phyloP scores from a whole-genome alignment of 202 grass and related monocot species.

The Digitaria exilis region DNA sequence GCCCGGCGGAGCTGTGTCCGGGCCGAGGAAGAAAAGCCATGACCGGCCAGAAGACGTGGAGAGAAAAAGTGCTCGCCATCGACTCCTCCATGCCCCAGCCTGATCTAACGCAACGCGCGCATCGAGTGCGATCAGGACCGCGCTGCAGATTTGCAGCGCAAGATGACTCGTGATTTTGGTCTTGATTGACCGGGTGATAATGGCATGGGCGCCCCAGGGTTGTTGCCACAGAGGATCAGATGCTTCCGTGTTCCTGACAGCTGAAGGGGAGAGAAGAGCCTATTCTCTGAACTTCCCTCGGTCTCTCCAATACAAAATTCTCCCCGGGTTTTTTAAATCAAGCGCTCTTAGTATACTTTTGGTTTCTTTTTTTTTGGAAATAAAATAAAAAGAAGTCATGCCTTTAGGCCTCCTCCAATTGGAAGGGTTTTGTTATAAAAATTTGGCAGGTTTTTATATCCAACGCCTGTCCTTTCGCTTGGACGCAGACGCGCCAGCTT shows the following conservation, averaged over 20 bases:
- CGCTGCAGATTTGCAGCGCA: too few relatives aligned
- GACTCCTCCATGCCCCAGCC: too few relatives aligned
- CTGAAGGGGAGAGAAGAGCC: neutral
- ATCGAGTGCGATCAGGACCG: too few relatives aligned
- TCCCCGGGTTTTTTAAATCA: neutral
- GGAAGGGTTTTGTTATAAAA: neutral
- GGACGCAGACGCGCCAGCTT: conserved; percentile 15
- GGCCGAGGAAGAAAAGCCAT: too few relatives aligned
- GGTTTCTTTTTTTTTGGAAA: neutral
- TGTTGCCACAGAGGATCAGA: conserved; percentile 14
- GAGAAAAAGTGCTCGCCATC: too few relatives aligned
- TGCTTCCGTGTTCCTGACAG: conserved; percentile 33
- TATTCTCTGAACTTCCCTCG: conserved; percentile 14
- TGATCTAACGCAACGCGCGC: too few relatives aligned
- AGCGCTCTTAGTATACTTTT: neutral
- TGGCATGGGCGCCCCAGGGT: neutral
- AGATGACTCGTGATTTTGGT: too few relatives aligned
- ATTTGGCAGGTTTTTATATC: neutral
- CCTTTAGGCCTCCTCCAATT: neutral
- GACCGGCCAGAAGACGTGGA: too few relatives aligned
- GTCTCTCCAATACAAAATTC: neutral
- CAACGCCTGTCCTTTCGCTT: neutral
- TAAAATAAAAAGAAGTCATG: too few relatives aligned
- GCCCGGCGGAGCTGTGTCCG: too few relatives aligned
- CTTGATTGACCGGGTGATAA: neutral